These are phyloP conservation scores for Rubia peregrina DNA, from an alignment of 305 asterid genomes.

Conservation along the genomic window DNA sequence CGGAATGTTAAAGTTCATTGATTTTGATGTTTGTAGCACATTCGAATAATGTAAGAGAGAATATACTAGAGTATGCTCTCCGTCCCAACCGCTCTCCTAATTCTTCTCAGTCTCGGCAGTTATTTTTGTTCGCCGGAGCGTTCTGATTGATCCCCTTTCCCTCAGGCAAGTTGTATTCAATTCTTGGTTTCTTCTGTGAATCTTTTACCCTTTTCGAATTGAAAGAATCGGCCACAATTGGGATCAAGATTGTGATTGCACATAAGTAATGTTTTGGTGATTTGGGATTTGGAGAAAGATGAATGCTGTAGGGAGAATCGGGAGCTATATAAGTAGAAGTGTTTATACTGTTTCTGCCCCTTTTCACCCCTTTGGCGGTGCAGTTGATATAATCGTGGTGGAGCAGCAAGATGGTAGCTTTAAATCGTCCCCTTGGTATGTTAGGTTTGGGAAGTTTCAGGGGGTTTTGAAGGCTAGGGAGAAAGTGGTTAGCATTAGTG, in stretches of 20 bases:
- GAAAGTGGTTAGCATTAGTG: slow-evolving; percentile 68
- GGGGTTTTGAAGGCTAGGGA: slow-evolving; percentile 79
- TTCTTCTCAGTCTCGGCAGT: slow-evolving; percentile 46
- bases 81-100: slow-evolving; percentile 27
- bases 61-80: slow-evolving; percentile 37
- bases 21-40: slow-evolving; percentile 26
- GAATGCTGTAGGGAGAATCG: slow-evolving; percentile 85
- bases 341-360: slow-evolving; percentile 77
- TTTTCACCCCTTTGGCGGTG: slow-evolving; percentile 97
- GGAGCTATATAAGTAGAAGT: slow-evolving; percentile 69
- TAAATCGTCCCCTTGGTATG: slow-evolving; percentile 97
- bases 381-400: slow-evolving; percentile 89
- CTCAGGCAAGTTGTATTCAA: background rate
- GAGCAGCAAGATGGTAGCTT: slow-evolving; percentile 85
- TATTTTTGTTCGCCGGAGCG: slow-evolving; percentile 29
- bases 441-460: slow-evolving; percentile 92
- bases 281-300: slow-evolving; percentile 33
- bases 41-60: slow-evolving; percentile 50
- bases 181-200: background rate
- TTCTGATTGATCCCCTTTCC: slow-evolving; percentile 8
- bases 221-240: background rate
- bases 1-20: background rate
- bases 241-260: slow-evolving; percentile 8
- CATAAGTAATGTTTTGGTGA: slow-evolving; percentile 22
- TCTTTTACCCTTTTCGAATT: background rate